Evolutionary conservation across 1,139 yeast genomes (phyloP).

Genomic region (Kodamaea sp.): DNA sequence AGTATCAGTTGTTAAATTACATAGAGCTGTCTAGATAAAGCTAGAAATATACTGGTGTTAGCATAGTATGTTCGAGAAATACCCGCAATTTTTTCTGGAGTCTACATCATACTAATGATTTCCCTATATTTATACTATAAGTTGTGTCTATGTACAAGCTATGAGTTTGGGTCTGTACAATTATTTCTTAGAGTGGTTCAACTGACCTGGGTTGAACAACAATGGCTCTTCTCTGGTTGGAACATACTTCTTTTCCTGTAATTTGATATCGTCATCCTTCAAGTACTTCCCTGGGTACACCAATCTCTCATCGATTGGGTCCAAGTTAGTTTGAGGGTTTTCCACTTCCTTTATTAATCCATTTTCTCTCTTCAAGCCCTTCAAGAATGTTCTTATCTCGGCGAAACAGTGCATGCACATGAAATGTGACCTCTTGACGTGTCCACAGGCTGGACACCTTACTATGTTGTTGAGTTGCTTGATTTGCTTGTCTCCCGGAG

Average conservation of each 20-base stretch:
- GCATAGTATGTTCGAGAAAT: no score
- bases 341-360: conserved; percentile 31
- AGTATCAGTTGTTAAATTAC: no score
- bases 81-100: no score
- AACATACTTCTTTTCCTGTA: conserved; percentile 63
- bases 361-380: conserved; percentile 41
- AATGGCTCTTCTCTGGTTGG: conserved; percentile 47
- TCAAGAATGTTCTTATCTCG: conserved; percentile 75
- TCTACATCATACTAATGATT: no score
- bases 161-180: background rate
- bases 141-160: no score
- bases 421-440: conserved; percentile 83
- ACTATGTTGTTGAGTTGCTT: conserved; percentile 75
- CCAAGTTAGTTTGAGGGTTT: conserved; percentile 52
- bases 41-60: no score
- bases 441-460: conserved; percentile 95
- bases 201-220: conserved; percentile 25
- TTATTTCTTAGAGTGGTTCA: conserved; percentile 22
- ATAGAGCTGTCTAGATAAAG: no score
- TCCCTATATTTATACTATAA: no score
- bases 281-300: conserved; percentile 71
- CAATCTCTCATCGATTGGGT: conserved; percentile 62
- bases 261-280: conserved; percentile 45
- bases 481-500: conserved; percentile 81
- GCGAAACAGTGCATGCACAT: conserved; percentile 91